These are phyloP conservation scores for Pythium pyrilobum DNA, from an alignment of 352 stramenopile genomes.

Conservation along the genomic window DNA sequence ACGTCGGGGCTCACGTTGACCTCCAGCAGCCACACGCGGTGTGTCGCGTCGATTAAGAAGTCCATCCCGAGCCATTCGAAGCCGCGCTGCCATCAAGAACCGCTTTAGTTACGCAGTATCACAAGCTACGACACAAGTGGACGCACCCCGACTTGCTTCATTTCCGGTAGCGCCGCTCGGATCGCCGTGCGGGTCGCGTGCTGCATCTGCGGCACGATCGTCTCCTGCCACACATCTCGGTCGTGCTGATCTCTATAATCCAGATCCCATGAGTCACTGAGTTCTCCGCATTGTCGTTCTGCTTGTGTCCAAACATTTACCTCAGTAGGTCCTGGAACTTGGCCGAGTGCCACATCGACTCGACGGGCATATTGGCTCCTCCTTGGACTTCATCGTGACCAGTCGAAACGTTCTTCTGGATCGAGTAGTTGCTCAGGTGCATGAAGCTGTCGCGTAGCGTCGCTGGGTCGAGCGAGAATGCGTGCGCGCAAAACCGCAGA, in stretches of 20 bases:
- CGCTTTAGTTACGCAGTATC: neutral
- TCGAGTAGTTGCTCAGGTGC: slow-evolving; percentile 83
- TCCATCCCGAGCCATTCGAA: slow-evolving; percentile 88
- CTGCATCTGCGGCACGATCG: slow-evolving; percentile 57
- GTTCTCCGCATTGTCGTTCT: no score
- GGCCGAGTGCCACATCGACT: slow-evolving; percentile 63
- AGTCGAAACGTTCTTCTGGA: slow-evolving; percentile 54
- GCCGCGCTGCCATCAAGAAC: slow-evolving; percentile 29
- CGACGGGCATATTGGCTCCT: neutral
- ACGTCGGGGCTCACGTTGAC: slow-evolving; percentile 88
- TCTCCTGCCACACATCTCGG: slow-evolving; percentile 41
- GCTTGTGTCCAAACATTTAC: slow-evolving; percentile 23
- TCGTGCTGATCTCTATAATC: slow-evolving; percentile 28
- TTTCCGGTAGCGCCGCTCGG: slow-evolving; percentile 31
- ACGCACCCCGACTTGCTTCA: slow-evolving; percentile 51
- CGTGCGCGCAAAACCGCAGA: slow-evolving; percentile 60
- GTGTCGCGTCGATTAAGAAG: slow-evolving; percentile 61
- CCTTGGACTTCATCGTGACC: neutral
- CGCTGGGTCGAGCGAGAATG: slow-evolving; percentile 33
- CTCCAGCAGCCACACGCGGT: slow-evolving; percentile 70
- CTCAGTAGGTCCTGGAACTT: slow-evolving; percentile 30
- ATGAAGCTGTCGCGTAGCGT: slow-evolving; percentile 47
- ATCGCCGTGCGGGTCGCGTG: slow-evolving; percentile 32
- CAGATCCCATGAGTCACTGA: no score
- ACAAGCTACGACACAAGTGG: neutral